phyloP scores from a whole-genome alignment of 2,329 filamentous ascomycete genomes.

The Aspergillus glaucus region DNA sequence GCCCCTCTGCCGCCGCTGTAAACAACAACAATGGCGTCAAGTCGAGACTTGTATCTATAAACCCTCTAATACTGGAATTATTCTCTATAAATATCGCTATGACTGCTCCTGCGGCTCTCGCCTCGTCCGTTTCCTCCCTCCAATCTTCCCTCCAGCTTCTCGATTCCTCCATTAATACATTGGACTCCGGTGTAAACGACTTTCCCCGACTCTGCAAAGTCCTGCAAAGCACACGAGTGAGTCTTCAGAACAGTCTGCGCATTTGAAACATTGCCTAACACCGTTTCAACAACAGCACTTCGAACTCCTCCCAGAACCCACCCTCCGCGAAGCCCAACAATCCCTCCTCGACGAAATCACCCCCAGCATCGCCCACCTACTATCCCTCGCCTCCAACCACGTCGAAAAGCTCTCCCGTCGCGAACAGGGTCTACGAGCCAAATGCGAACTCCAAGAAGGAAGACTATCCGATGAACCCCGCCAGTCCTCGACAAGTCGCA shows the following conservation, averaged over 20 bases:
- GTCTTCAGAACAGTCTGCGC: constrained; percentile 8
- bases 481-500: constrained; percentile 15
- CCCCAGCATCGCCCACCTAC: constrained; percentile 73
- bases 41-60: background rate
- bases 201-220: constrained; percentile 58
- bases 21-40: background rate
- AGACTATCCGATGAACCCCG: constrained; percentile 44
- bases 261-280: background rate
- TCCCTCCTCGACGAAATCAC: constrained; percentile 81
- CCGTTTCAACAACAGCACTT: constrained; percentile 60
- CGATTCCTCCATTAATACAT: constrained; percentile 56
- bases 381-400: constrained; percentile 75
- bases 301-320: constrained; percentile 81
- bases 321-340: constrained; percentile 73
- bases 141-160: constrained; percentile 56
- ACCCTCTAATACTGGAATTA: background rate
- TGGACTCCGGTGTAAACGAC: constrained; percentile 58
- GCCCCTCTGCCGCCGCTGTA: background rate
- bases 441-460: constrained; percentile 76
- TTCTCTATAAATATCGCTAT: background rate
- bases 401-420: constrained; percentile 76
- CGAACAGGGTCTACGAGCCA: constrained; percentile 76
- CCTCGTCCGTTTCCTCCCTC: constrained; percentile 55
- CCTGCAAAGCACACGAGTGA: constrained; percentile 56
- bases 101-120: constrained; percentile 39